Percentiles rank a stretch among this genome's conserved stretches.
These are phyloP conservation scores for Cladorrhinum samala DNA, from an alignment of 495 filamentous ascomycete genomes.

Conservation along the genomic window DNA sequence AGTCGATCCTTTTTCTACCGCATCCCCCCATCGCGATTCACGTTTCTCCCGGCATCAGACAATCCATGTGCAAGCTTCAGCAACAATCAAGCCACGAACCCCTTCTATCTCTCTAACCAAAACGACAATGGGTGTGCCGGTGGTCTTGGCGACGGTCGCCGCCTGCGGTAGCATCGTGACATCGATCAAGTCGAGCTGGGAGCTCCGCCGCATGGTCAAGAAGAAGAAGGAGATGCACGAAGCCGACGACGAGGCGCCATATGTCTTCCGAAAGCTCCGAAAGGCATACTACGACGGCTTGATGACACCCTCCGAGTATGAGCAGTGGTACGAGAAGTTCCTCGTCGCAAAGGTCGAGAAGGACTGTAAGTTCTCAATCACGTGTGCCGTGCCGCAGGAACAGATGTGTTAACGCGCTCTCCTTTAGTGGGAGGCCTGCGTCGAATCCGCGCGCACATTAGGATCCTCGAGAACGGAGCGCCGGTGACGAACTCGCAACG, in stretches of 20 bases:
- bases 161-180: conserved; percentile 22
- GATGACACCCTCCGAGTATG: conserved; percentile 11
- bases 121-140: conserved; percentile 15
- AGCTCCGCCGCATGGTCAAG: conserved; percentile 22
- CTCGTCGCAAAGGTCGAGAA: conserved; percentile 20
- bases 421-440: conserved; percentile 11
- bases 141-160: conserved; percentile 17
- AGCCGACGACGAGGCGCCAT: conserved; percentile 19
- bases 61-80: not conserved
- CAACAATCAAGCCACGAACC: not conserved
- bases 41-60: not conserved
- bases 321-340: conserved; percentile 21
- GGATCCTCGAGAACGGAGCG: conserved; percentile 14
- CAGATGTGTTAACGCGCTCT: not conserved
- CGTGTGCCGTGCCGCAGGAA: not conserved
- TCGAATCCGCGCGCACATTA: conserved; percentile 16
- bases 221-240: conserved; percentile 14
- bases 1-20: not conserved
- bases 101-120: not conserved
- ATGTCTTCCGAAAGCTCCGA: conserved; percentile 17
- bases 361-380: conserved; percentile 11
- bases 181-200: conserved; percentile 22
- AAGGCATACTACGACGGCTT: conserved; percentile 15
- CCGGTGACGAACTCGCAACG: conserved; percentile 8
- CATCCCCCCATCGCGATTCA: not conserved